Base-by-base conservation (phyloP, 768 basidiomycete genomes). In the Atractiella rhizophila region DNA sequence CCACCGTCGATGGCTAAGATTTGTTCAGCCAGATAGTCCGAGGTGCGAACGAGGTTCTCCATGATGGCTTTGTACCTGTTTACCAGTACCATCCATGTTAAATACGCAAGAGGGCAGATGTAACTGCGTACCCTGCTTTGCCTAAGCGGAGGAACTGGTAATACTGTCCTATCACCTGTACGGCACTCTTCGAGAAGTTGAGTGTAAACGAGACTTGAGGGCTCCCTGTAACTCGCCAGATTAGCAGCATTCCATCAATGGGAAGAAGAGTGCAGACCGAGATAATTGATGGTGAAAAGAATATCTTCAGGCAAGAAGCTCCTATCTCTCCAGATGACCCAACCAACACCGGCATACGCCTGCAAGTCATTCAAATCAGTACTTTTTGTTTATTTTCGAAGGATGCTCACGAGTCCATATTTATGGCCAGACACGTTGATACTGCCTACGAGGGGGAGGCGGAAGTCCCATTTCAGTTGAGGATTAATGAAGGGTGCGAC, bases 1-100 rank as follows among this genome's bases (percentile, higher is more conserved):
- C 54, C 54, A 26, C 30, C 39, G 11, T 40, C 42, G 26, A 56
- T 48, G n/a, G 43, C 31, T 2, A 35, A 7, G 35, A 58, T 27
- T 21, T 44, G 28, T 7, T 51, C 37, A 1, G 51, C 51, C 21
- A 57, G 43, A 37, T 47, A 51, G 41, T 54, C 55, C 4, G 55
- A 48, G 5, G 46, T 57, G 8, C 23, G 28, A 16, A 49, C 52
- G 11, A 56, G 47, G 43, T 56, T 59, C 3, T 31, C 20, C 57
- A 59, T 56, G 45, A 59, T 56, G 5, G 53, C 48, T 15, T 51
- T 41, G 44, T 59, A 59, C n/a, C n/a, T n/a, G n/a, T n/a, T n/a
- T n/a, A n/a, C n/a, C n/a, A n/a, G n/a, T n/a, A n/a, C n/a, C n/a
- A n/a, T n/a, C n/a, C n/a, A n/a, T n/a, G n/a, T n/a, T n/a, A n/a